Percentiles rank a stretch among this genome's conserved stretches.
Conservation (phyloP, 306 rosid genomes). For the Dalbergia cochinchinensis region DNA sequence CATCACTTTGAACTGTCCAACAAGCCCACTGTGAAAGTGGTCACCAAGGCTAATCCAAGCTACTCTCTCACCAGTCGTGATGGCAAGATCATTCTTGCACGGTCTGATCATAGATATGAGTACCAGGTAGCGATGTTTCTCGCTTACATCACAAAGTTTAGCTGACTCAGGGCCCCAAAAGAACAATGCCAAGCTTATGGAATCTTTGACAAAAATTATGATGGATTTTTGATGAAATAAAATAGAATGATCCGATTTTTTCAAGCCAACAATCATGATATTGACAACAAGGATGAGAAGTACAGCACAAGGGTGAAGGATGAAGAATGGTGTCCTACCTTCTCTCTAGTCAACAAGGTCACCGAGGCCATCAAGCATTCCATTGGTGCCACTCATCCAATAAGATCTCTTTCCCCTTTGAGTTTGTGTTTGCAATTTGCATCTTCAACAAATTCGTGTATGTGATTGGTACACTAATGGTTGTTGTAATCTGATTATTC, state of each 20-base stretch:
- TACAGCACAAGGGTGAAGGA: slow-evolving; percentile 89
- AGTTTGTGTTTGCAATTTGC: not conserved
- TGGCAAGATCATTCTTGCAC: slow-evolving; percentile 67
- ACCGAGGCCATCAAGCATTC: slow-evolving; percentile 88
- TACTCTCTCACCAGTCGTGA: slow-evolving; percentile 64
- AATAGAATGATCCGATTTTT: no score
- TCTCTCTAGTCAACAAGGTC: slow-evolving; percentile 79
- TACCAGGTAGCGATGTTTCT: slow-evolving; percentile 55
- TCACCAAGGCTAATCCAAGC: slow-evolving; percentile 62
- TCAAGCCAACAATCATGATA: no score
- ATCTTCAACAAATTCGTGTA: not conserved
- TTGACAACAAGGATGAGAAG: slow-evolving; percentile 68
- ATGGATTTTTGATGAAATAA: no score
- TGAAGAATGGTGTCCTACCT: slow-evolving; percentile 74
- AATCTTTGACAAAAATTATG: no score
- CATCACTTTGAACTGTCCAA: slow-evolving; percentile 38
- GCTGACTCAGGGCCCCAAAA: not conserved
- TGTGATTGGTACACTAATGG: not conserved
- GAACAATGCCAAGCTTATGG: not conserved
- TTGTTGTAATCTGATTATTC: slow-evolving; percentile 1
- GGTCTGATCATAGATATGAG: slow-evolving; percentile 57
- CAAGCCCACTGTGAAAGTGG: slow-evolving; percentile 59
- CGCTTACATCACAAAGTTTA: not conserved
- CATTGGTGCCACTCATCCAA: slow-evolving; percentile 72
- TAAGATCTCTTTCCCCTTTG: slow-evolving; percentile 41